These are phyloP conservation scores for Fusarium virguliforme DNA, from an alignment of 2,329 filamentous ascomycete genomes.

Conservation along the genomic window DNA sequence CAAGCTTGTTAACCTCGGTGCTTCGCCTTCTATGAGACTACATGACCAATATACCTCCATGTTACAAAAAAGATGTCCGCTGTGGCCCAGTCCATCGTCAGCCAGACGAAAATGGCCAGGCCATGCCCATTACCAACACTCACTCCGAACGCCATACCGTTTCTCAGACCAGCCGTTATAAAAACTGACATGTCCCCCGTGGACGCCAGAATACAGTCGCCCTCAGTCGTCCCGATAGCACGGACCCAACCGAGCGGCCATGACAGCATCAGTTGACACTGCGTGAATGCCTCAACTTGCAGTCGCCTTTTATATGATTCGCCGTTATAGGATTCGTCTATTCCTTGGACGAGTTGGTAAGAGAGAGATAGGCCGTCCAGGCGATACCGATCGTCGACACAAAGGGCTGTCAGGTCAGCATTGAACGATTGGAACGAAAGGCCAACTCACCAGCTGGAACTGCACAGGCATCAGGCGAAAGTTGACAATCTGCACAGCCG, in stretches of 20 bases:
- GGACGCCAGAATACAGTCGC: conserved; percentile 5
- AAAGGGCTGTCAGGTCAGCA: conserved; percentile 77
- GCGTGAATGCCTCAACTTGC: not conserved
- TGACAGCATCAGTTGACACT: conserved; percentile 3
- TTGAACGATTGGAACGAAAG: not conserved
- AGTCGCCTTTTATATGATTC: not conserved
- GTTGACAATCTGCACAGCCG: conserved; percentile 95
- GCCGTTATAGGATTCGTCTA: conserved; percentile 28
- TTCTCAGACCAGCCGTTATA: conserved; percentile 12
- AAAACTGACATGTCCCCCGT: not conserved
- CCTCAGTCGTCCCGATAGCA: not conserved
- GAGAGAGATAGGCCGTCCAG: conserved; percentile 96
- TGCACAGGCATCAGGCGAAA: conserved; percentile 96
- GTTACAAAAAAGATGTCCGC: conserved; percentile 7
- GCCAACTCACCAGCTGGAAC: conserved; percentile 87
- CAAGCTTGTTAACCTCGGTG: conserved; percentile 11
- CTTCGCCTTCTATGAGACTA: conserved; percentile 22
- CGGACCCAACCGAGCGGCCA: not conserved
- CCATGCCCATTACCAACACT: conserved; percentile 6
- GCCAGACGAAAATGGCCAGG: conserved; percentile 19
- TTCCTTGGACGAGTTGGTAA: conserved; percentile 90
- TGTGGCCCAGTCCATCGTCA: conserved; percentile 2
- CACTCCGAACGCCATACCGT: conserved; percentile 14
- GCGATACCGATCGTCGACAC: conserved; percentile 96
- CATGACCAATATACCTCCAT: conserved; percentile 27